Base-by-base conservation (phyloP, 2,329 filamentous ascomycete genomes). In the Apiospora koreana region DNA sequence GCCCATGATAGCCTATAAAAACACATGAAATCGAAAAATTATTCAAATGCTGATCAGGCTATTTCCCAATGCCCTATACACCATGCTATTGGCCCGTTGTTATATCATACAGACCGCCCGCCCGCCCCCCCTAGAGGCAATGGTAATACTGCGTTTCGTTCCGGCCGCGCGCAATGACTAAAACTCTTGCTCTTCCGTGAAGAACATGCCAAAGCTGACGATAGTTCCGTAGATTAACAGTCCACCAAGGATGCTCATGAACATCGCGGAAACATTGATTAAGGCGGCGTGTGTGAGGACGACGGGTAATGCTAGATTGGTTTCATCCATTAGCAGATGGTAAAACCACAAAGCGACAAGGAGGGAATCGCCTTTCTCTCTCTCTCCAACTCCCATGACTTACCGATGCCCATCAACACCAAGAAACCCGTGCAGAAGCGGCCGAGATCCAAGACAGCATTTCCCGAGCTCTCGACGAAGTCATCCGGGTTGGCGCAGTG, bases 181-280 rank as follows among this genome's bases (percentile, higher is more conserved):
- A 81, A 98, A 99, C 77, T 98, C 96, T 79, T 97, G 93, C 81
- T 98, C 94, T 83, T 98, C 95, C 80, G 95, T 93, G 87, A 99
- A 99, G 85, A 98, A 99, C 91, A 98, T 93, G 75, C 93, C 92
- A 82, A 99, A 99, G 84, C 93, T 96, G 83, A 99, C 97, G 80
- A 99, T 98, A 66, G 96, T 99, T 70, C 94, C 94, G 83, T 99
- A 99, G 80, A 99, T 99, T 80, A 99, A 85, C 71, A 98, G 85
- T 68, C 96, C 96, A 38, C 96, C 96, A 68, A 95, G 84, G 76
- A 99, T 93, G 68, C 93, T 97, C 96, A 99, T 99, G 80, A 94
- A 85, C 91, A 97, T 97, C 66, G 96, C 96, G 68, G 94, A 91
- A 70, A 92, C 82, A 72, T 90, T 85, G 79, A 99, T 99, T 73